Evolutionary conservation across 345 rosid species (phyloP).

Genomic region (Combretum micranthum): DNA sequence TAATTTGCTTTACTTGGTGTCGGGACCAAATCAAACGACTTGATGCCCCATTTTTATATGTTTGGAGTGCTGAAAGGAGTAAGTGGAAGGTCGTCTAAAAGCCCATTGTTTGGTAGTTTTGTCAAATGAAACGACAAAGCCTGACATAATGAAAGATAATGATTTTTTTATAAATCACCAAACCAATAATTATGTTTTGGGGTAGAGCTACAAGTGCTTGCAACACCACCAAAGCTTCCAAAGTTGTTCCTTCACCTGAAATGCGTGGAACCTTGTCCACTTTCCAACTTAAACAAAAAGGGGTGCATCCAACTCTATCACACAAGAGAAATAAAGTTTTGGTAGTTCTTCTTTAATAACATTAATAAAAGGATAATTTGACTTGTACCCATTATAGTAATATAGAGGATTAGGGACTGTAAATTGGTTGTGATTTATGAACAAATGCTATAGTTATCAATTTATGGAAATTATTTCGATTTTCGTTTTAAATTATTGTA

Average conservation of each 20-base stretch:
- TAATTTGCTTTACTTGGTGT: neutral
- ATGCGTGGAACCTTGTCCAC: neutral
- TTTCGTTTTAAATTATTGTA: too few species aligned
- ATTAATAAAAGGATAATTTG: too few species aligned
- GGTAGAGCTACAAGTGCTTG: constrained; percentile 11
- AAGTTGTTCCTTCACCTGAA: neutral
- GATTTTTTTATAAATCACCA: neutral
- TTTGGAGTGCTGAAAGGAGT: neutral
- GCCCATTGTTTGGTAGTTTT: neutral
- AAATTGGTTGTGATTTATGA: too few species aligned
- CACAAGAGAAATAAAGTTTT: too few species aligned
- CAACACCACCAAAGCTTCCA: neutral
- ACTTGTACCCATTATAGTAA: too few species aligned
- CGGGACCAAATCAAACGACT: neutral
- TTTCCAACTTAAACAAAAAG: constrained; percentile 8
- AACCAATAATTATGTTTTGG: constrained; percentile 10
- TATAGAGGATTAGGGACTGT: too few species aligned
- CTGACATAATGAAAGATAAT: neutral
- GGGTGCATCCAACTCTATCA: too few species aligned
- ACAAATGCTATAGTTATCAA: too few species aligned
- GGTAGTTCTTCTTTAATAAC: too few species aligned
- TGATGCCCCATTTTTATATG: too few species aligned
- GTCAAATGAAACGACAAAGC: neutral
- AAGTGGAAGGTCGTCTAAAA: neutral
- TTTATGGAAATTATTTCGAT: too few species aligned